These are phyloP conservation scores for Nigrospora sphaerica DNA, from an alignment of 2,329 filamentous ascomycete genomes.

Conservation along the genomic window DNA sequence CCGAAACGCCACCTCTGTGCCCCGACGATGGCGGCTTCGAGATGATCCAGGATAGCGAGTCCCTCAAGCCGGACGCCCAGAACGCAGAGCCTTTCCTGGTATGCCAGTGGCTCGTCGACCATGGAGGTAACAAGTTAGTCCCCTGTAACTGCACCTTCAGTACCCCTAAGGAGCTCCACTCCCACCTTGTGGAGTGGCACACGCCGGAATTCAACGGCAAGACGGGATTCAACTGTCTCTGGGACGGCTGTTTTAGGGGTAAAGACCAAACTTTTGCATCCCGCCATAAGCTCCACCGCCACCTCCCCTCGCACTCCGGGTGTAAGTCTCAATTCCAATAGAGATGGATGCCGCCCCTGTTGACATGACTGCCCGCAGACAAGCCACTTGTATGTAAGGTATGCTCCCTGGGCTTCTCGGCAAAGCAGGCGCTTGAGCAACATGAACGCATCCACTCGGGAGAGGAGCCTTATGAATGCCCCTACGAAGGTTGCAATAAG, in stretches of 20 bases:
- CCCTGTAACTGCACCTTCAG: too few species aligned
- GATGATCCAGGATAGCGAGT: too few species aligned
- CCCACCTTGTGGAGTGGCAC: too few species aligned
- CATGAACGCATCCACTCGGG: slow-evolving; percentile 62
- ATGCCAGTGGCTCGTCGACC: too few species aligned
- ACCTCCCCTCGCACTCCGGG: slow-evolving; percentile 24
- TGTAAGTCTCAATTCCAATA: slow-evolving; percentile 9
- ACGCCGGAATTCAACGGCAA: slow-evolving; percentile 5
- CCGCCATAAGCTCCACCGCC: slow-evolving; percentile 22
- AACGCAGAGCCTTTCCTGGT: too few species aligned
- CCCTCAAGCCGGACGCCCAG: too few species aligned
- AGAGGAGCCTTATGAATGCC: slow-evolving; percentile 55
- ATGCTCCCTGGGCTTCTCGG: slow-evolving; percentile 54
- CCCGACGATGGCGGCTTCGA: too few species aligned
- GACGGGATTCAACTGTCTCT: slow-evolving; percentile 20
- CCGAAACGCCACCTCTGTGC: too few species aligned
- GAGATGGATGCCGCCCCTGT: neutral
- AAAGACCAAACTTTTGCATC: slow-evolving; percentile 19
- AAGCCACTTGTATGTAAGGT: slow-evolving; percentile 51
- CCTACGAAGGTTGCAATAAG: slow-evolving; percentile 41
- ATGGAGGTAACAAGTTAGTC: too few species aligned
- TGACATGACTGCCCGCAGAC: slow-evolving; percentile 29
- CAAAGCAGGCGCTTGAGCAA: slow-evolving; percentile 60
- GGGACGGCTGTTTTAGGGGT: slow-evolving; percentile 19
- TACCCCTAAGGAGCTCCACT: too few species aligned